A percentile compares a stretch with the other conserved stretches of the same genome.
Conservation (phyloP, 306 rosid genomes). For the Prunus armeniaca region DNA sequence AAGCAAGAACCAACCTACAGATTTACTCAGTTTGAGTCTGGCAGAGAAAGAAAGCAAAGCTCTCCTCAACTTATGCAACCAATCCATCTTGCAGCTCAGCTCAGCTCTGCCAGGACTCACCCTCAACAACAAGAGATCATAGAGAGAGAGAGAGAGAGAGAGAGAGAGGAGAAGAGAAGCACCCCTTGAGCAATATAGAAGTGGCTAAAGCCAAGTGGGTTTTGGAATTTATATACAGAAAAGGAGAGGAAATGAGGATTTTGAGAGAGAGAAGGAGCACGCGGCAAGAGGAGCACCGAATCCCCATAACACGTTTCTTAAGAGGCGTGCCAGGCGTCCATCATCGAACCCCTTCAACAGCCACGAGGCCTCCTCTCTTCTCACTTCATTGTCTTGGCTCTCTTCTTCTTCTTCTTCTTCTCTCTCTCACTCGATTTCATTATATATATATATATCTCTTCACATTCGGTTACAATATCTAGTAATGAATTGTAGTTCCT, state of each 20-base stretch:
- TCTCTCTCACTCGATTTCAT: too few relatives aligned
- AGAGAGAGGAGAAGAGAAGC: too few relatives aligned
- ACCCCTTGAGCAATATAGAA: not conserved
- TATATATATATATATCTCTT: too few relatives aligned
- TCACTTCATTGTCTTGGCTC: not conserved
- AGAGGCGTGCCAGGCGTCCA: slow-evolving; percentile 52
- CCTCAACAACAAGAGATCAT: not conserved
- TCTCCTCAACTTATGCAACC: slow-evolving; percentile 43
- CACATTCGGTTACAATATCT: too few relatives aligned
- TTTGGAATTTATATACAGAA: not conserved
- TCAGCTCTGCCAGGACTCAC: not conserved
- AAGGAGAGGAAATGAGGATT: not conserved
- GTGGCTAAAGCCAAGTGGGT: not conserved
- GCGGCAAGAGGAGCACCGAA: slow-evolving; percentile 22
- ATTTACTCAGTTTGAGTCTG: slow-evolving; percentile 40
- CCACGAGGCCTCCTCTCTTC: slow-evolving; percentile 1
- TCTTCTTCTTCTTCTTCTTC: not conserved
- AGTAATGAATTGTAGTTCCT: too few relatives aligned
- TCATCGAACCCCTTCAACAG: slow-evolving; percentile 15
- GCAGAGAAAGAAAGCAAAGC: slow-evolving; percentile 34
- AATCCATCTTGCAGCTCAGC: slow-evolving; percentile 34
- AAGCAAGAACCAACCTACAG: slow-evolving; percentile 24
- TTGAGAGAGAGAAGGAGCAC: not conserved
- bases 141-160: not conserved
- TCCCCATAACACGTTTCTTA: slow-evolving; percentile 45